Evolutionary conservation across 495 filamentous ascomycete genomes (phyloP), one percentile per base, ranked within the genome.

Genomic region (Symbiotaphrina buchneri): DNA sequence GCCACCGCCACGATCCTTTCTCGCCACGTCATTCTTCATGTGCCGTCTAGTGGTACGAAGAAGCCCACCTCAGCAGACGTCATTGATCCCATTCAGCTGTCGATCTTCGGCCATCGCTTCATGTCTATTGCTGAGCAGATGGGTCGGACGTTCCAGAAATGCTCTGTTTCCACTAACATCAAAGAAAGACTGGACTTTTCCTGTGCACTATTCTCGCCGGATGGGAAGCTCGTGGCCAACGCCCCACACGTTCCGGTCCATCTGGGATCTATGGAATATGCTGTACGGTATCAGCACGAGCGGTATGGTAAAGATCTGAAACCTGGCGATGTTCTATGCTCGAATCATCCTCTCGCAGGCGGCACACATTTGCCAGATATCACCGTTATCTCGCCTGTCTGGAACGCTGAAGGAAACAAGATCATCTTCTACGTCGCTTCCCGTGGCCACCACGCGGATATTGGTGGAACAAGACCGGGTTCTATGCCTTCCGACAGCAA

Each of bases 21-120:
- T 39, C 81, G 67, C 1, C 79, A 77, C 35, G 65, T 79, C 8
- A 52, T 80, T 30, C 65, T 82, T 52, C 58, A 91, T 41, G 63
- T 82, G 10, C 68, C 64, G 17, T n/a, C n/a, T n/a, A n/a, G 23
- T 11, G 11, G 23, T 25, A 8, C 23, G 23, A 25, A 11, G n/a
- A n/a, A n/a, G n/a, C n/a, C n/a, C n/a, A n/a, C n/a, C n/a, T n/a
- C n/a, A n/a, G n/a, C n/a, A n/a, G n/a, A n/a, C n/a, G n/a, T n/a
- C n/a, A n/a, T 32, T 11, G 34, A 37, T 15, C 36, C 36, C 5
- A 30, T 39, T 23, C 34, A 39, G 25, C 32, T 39, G 10, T 38
- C 36, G 2, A 30, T 39, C 24, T 32, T 39, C 21, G 36, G 27
- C 10, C 36, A 39, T 30, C 36, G 36, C 2, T 48, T 51, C 31